Conservation (phyloP, 1,139 yeast genomes). For the Blastobotrys petasosporus region DNA sequence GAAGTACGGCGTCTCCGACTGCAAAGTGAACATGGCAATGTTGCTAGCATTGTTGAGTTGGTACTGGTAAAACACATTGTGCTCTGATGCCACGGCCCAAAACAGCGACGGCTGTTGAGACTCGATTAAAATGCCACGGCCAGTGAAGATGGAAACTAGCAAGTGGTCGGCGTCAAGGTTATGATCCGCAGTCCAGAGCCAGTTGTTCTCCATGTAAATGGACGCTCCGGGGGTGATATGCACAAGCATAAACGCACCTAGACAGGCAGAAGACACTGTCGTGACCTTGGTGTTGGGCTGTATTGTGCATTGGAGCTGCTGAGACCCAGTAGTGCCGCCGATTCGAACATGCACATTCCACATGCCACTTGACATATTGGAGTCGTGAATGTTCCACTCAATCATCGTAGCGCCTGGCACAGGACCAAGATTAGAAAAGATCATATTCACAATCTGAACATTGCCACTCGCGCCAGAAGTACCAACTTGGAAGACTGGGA, state of each 20-base stretch:
- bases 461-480: background rate
- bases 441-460: constrained; percentile 14
- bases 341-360: constrained; percentile 15
- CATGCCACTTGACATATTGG: constrained; percentile 5
- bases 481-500: no score
- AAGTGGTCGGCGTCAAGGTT: background rate
- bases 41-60: constrained; percentile 11
- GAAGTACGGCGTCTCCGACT: constrained; percentile 15
- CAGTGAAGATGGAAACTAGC: constrained; percentile 10
- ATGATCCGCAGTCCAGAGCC: constrained; percentile 17
- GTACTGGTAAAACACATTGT: constrained; percentile 13
- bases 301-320: background rate
- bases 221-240: constrained; percentile 14
- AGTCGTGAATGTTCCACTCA: constrained; percentile 12
- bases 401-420: constrained; percentile 13
- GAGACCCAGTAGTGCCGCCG: constrained; percentile 14
- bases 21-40: constrained; percentile 12
- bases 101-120: constrained; percentile 7
- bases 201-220: constrained; percentile 14
- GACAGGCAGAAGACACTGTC: no score
- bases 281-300: background rate
- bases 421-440: constrained; percentile 12
- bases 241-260: constrained; percentile 12
- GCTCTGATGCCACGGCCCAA: constrained; percentile 13
- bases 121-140: constrained; percentile 14